Evolutionary conservation across 2,329 filamentous ascomycete species (phyloP), one percentile per base, ranked within the genome.

Genomic region (Alternaria hordeiaustralica): DNA sequence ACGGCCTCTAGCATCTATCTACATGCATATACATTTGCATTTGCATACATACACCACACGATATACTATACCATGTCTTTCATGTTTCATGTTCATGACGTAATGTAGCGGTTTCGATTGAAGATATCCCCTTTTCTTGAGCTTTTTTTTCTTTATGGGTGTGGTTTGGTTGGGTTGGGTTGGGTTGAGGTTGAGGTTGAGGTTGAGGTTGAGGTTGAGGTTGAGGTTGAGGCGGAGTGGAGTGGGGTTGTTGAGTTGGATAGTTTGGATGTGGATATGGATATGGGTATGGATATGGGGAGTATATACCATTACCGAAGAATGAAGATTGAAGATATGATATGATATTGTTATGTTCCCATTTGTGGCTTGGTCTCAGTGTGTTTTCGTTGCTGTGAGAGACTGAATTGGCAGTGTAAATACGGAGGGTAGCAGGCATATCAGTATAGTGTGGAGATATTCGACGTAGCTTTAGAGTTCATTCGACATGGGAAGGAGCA

Each of bases 41-140:
- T 33, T n/a, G 33, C 18, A 41, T 41, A 10, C 44, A 46, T 46
- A 41, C 36, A 18, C 44, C 28, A 23, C 15, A 47, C 45, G 21
- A 43, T 55, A 43, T 55, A 45, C 18, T 36, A 45, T 55, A 45
- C 15, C 49, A 51, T 51, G 49, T 36, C 30, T 46, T n/a, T 23
- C 49, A 51, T 51, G 49, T 36, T 51, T 47, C 25, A 47, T 45
- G 20, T 57, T 57, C 55, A 57, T 46, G 55, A 57, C 43, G 55
- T 49, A 49, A 57, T 57, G 55, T 57, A 36, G 55, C 55, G 36
- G 15, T 55, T 55, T 46, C 23, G 23, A 45, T 41, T 25, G 13
- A n/a, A 44, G 53, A 55, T 55, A 55, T 55, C 53, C 50, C 55
- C 26, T 13, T 44, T 57, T 43, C n/a, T 46, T 57, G 9, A 6